These are phyloP conservation scores for Pugionium dolabratum DNA, from an alignment of 345 rosid species.

Conservation along the genomic window DNA sequence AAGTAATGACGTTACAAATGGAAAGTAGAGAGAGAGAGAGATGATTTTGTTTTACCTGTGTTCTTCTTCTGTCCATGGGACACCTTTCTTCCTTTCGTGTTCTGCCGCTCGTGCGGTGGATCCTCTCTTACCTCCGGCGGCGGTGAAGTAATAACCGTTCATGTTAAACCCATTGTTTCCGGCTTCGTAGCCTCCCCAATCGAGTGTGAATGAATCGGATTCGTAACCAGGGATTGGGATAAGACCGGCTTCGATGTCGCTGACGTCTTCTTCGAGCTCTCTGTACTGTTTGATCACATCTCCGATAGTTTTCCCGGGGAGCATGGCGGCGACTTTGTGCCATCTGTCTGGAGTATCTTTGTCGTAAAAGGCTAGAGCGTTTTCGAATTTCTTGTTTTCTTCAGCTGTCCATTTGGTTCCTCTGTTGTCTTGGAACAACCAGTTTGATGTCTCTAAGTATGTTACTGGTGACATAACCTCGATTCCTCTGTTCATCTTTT, in stretches of 20 bases:
- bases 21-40: constrained; percentile 4
- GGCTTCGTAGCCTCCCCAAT: constrained; percentile 52
- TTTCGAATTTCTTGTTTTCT: constrained; percentile 94
- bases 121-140: constrained; percentile 74
- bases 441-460: constrained; percentile 52
- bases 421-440: constrained; percentile 51
- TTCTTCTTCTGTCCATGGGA: constrained; percentile 49
- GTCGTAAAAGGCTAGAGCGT: constrained; percentile 81
- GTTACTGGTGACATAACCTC: constrained; percentile 68
- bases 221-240: constrained; percentile 82
- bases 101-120: constrained; percentile 58
- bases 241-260: constrained; percentile 91
- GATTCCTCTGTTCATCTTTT: constrained; percentile 53
- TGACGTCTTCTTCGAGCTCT: constrained; percentile 90
- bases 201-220: constrained; percentile 76
- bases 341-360: constrained; percentile 92
- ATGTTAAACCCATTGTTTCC: constrained; percentile 47
- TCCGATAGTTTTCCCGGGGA: constrained; percentile 89
- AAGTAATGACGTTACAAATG: constrained; percentile 17
- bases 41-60: constrained; percentile 62
- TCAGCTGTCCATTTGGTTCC: constrained; percentile 77
- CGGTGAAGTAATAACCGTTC: constrained; percentile 54
- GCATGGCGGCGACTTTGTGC: constrained; percentile 79
- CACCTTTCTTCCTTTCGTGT: constrained; percentile 96
- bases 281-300: constrained; percentile 89